Base-by-base conservation (phyloP, 192 early-diverging fungal species). In the Coemansia sp. region DNA sequence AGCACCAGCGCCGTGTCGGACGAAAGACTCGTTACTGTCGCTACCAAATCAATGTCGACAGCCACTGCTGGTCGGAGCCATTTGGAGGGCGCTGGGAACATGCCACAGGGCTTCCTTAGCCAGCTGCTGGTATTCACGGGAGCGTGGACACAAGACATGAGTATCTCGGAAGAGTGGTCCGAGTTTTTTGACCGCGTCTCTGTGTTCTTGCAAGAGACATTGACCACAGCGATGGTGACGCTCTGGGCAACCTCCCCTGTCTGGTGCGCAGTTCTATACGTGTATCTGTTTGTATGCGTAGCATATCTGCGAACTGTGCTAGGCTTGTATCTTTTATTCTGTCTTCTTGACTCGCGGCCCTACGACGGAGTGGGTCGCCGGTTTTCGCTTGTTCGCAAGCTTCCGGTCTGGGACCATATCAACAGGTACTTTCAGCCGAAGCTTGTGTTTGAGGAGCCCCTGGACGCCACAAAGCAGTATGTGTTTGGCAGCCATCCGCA, bases 401-500 rank as follows among this genome's bases (percentile, higher is more conserved):
- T 84, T 59, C 50, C 55, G 14, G 42, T 88, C 29, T 98, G 96
- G 94, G 69, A 68, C 19, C 90, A 92, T 70, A 87, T 92, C 57
- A 83, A 83, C 38, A 85, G 87, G 38, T 94, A 92, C 63, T 96
- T 93, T 61, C 92, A 93, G 14, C 85, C 89, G 23, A 72, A 77
- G 4, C 76, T 97, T 38, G 74, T 91, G 53, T 92, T 93, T 84
- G 92, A 93, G 64, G 84, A 62, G 23, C 90, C 93, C 55, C 67
- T 98, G 55, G 93, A 97, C 68, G 87, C 94, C 6, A 68, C 59
- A 23, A 87, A 86, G 48, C 91, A 91, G 60, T 97, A 98, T 65
- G 83, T 98, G 1, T 93, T 98, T 83, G 94, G 87, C 40, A 65
- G 92, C 65, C 94, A 98, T 68, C 94, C 94, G 19, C 93, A 96